A percentile compares a stretch with the other conserved stretches of the same genome.
phyloP scores from a whole-genome alignment of 805 yeast genomes.

The Kodamaea nitidulidarum region DNA sequence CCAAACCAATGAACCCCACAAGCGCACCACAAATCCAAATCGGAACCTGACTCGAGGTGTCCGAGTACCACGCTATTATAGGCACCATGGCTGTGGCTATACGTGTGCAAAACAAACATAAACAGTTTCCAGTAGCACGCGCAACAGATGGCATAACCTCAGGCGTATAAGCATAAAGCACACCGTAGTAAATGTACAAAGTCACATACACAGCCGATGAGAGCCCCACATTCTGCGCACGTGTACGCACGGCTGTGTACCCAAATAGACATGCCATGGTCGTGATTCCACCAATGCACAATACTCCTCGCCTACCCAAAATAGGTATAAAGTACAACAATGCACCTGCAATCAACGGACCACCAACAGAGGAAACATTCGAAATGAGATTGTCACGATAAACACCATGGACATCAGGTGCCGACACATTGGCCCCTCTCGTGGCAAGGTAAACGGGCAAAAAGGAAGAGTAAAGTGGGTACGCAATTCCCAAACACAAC shows the following conservation, averaged over 20 bases:
- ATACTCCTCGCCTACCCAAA: slow-evolving; percentile 18
- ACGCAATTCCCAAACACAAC: slow-evolving; percentile 50
- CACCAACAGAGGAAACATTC: slow-evolving; percentile 45
- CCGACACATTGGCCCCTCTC: slow-evolving; percentile 47
- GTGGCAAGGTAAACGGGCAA: slow-evolving; percentile 36
- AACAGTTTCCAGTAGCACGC: slow-evolving; percentile 34
- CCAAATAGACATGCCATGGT: slow-evolving; percentile 21
- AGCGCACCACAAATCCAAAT: slow-evolving; percentile 36
- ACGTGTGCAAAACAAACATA: slow-evolving; percentile 29
- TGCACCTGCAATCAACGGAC: slow-evolving; percentile 51
- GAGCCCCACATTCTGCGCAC: slow-evolving; percentile 17
- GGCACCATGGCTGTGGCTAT: slow-evolving; percentile 30
- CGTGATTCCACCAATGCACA: slow-evolving; percentile 17
- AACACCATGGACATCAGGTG: slow-evolving; percentile 33
- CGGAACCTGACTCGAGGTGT: slow-evolving; percentile 27
- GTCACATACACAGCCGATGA: slow-evolving; percentile 17
- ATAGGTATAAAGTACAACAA: slow-evolving; percentile 16
- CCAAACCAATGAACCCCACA: slow-evolving; percentile 28
- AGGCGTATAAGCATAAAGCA: slow-evolving; percentile 33
- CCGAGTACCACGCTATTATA: slow-evolving; percentile 29
- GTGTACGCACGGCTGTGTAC: slow-evolving; percentile 17
- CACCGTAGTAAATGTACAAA: slow-evolving; percentile 24
- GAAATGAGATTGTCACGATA: slow-evolving; percentile 49
- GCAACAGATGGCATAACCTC: slow-evolving; percentile 35
- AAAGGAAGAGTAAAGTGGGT: slow-evolving; percentile 53